A percentile compares a stretch with the other conserved stretches of the same genome.
Evolutionary conservation across 2,329 filamentous ascomycete species (phyloP).

Genomic region (Stromatinia cepivora): DNA sequence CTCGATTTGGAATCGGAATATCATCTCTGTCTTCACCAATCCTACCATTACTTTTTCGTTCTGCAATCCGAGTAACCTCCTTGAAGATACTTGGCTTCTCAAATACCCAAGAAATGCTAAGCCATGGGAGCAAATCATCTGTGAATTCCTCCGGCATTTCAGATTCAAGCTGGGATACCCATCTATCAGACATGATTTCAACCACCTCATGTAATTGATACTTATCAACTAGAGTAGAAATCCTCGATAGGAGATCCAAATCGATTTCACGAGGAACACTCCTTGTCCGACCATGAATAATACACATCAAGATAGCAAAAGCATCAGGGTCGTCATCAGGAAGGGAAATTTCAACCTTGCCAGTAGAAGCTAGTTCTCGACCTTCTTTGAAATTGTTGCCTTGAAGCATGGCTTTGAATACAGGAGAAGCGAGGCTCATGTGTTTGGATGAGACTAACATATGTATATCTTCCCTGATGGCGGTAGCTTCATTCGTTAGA

Average conservation of each 20-base stretch:
- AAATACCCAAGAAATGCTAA: slow-evolving; percentile 21
- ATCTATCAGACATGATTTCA: slow-evolving; percentile 17
- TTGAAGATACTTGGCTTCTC: slow-evolving; percentile 14
- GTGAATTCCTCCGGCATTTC: background rate
- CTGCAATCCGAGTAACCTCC: slow-evolving; percentile 10
- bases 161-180: slow-evolving; percentile 11
- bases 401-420: slow-evolving; percentile 21
- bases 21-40: slow-evolving; percentile 16
- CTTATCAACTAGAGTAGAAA: slow-evolving; percentile 22
- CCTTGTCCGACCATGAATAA: slow-evolving; percentile 6
- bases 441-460: slow-evolving; percentile 23
- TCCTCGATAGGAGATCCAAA: slow-evolving; percentile 4
- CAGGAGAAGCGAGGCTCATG: slow-evolving; percentile 19
- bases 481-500: too few species aligned
- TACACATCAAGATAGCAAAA: slow-evolving; percentile 15
- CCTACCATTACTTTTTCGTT: slow-evolving; percentile 16
- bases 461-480: background rate
- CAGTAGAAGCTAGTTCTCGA: slow-evolving; percentile 1
- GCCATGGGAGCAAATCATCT: slow-evolving; percentile 3
- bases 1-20: slow-evolving; percentile 14
- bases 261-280: background rate
- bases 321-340: slow-evolving; percentile 21
- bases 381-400: slow-evolving; percentile 13
- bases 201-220: slow-evolving; percentile 21
- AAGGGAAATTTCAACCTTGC: slow-evolving; percentile 9